A percentile compares a stretch with the other conserved stretches of the same genome.
These are phyloP conservation scores for Dactylellina parvicollis DNA, from an alignment of 2,329 filamentous ascomycete genomes.

Conservation along the genomic window DNA sequence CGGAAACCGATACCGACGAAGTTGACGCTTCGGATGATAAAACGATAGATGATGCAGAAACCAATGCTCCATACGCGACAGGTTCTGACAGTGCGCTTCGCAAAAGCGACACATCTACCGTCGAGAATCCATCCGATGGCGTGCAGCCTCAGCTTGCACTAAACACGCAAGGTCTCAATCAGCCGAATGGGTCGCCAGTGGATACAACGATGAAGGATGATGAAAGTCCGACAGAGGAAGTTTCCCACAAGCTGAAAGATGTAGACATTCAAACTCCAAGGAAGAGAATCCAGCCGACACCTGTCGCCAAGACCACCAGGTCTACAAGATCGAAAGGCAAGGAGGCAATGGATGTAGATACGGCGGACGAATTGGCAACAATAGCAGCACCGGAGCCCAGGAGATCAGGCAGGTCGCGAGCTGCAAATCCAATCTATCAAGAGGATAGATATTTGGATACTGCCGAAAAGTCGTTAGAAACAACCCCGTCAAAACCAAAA, in stretches of 20 bases:
- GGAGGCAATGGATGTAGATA: constrained; percentile 12
- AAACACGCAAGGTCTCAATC: background rate
- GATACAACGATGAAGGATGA: constrained; percentile 23
- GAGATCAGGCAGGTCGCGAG: constrained; percentile 34
- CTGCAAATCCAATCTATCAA: constrained; percentile 38
- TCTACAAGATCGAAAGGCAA: constrained; percentile 36
- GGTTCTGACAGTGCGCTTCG: constrained; percentile 1
- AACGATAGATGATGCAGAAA: constrained; percentile 6
- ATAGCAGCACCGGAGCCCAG: constrained; percentile 19
- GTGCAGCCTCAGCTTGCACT: background rate
- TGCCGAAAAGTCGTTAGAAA: constrained; percentile 17
- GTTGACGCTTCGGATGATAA: constrained; percentile 2
- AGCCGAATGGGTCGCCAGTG: background rate
- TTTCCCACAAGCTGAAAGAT: constrained; percentile 33
- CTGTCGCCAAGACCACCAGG: constrained; percentile 10
- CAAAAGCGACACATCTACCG: background rate
- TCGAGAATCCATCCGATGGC: background rate
- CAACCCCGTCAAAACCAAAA: constrained; percentile 17
- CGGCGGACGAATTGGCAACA: constrained; percentile 23
- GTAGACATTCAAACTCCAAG: constrained; percentile 46
- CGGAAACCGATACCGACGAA: background rate
- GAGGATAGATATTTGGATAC: constrained; percentile 41
- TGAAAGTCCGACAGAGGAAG: constrained; percentile 32
- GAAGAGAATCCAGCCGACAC: constrained; percentile 13
- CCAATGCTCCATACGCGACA: constrained; percentile 12